phyloP scores from a whole-genome alignment of 495 filamentous ascomycete species.

The Hypomontagnella monticulosa region DNA sequence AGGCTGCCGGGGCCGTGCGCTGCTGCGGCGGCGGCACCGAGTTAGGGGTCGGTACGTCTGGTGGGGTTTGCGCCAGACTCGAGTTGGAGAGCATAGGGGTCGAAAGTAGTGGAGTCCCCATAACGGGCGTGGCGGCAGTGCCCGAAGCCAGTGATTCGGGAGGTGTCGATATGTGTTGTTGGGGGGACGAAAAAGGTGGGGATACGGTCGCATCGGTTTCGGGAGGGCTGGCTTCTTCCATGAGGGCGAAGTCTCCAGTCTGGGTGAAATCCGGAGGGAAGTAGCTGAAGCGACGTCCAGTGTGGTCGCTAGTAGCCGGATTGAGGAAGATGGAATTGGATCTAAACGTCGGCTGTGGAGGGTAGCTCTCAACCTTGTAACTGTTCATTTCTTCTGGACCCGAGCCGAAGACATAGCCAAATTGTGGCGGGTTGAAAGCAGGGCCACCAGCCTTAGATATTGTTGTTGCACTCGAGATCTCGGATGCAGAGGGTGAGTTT shows the following conservation, averaged over 20 bases:
- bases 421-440: conserved; percentile 56
- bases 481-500: conserved; percentile 55
- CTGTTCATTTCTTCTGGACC: conserved; percentile 53
- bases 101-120: conserved; percentile 36
- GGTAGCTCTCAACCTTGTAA: conserved; percentile 49
- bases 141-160: conserved; percentile 36
- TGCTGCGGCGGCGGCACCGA: conserved; percentile 38
- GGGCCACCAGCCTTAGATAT: conserved; percentile 38
- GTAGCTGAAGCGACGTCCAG: conserved; percentile 62
- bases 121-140: conserved; percentile 27
- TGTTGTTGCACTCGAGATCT: conserved; percentile 37
- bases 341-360: conserved; percentile 58
- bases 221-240: conserved; percentile 40
- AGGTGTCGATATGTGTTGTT: conserved; percentile 37
- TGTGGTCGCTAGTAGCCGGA: conserved; percentile 55
- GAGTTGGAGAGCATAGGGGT: conserved; percentile 38
- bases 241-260: conserved; percentile 36
- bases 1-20: conserved; percentile 42
- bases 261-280: conserved; percentile 61
- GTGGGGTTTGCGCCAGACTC: conserved; percentile 40
- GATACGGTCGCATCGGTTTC: conserved; percentile 42
- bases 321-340: conserved; percentile 65
- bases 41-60: conserved; percentile 36
- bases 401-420: conserved; percentile 62
- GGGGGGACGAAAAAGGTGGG: conserved; percentile 40